These are phyloP conservation scores for Paragyromitra xinjiangensis DNA, from an alignment of 495 filamentous ascomycete genomes.

Conservation along the genomic window DNA sequence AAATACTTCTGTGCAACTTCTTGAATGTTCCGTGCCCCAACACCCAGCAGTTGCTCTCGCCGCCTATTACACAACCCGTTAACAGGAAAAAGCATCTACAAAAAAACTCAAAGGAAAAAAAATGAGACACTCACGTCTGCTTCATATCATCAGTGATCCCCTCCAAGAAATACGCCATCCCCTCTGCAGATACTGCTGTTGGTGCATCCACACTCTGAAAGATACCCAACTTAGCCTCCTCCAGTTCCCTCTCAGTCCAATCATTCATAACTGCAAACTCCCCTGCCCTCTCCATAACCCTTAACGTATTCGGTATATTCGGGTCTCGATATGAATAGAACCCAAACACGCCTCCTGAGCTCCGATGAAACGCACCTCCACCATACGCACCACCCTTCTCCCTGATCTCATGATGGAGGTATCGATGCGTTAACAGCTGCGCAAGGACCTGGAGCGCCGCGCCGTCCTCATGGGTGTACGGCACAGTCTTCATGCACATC, in stretches of 20 bases:
- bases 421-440: slow-evolving; percentile 94
- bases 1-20: slow-evolving; percentile 83
- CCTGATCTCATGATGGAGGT: slow-evolving; percentile 95
- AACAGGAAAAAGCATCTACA: not conserved
- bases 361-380: slow-evolving; percentile 82
- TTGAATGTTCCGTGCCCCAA: slow-evolving; percentile 80
- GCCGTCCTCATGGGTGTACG: slow-evolving; percentile 77
- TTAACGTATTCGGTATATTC: slow-evolving; percentile 88
- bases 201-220: slow-evolving; percentile 98
- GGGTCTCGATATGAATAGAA: slow-evolving; percentile 97
- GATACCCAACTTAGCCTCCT: slow-evolving; percentile 93
- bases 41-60: slow-evolving; percentile 86
- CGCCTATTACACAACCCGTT: slow-evolving; percentile 60
- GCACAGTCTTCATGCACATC: slow-evolving; percentile 80
- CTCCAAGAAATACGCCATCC: slow-evolving; percentile 82
- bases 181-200: slow-evolving; percentile 60
- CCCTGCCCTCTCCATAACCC: slow-evolving; percentile 84
- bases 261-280: slow-evolving; percentile 81
- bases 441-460: slow-evolving; percentile 86
- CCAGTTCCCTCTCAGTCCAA: slow-evolving; percentile 87
- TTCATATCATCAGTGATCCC: slow-evolving; percentile 89
- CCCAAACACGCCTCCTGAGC: slow-evolving; percentile 83
- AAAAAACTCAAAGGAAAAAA: not conserved
- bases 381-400: slow-evolving; percentile 98
- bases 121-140: slow-evolving; percentile 63